These are phyloP conservation scores for Tylopilus subfusipes DNA, from an alignment of 768 basidiomycete species.

Conservation along the genomic window DNA sequence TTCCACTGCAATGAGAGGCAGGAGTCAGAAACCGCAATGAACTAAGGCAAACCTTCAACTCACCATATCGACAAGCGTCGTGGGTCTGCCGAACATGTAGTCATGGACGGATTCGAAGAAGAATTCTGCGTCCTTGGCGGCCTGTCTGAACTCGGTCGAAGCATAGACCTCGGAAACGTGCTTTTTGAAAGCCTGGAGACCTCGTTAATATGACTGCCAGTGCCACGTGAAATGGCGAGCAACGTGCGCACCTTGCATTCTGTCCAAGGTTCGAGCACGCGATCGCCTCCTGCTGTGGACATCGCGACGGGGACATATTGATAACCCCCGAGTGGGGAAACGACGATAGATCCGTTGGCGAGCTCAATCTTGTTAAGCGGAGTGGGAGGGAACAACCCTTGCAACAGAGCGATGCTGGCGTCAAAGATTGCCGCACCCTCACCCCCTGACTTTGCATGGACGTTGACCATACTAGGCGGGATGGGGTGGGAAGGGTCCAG, in stretches of 20 bases:
- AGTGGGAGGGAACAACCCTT: conserved; percentile 81
- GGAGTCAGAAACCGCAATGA: conserved; percentile 10
- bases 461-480: conserved; percentile 65
- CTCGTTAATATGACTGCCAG: conserved; percentile 4
- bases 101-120: conserved; percentile 67
- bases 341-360: conserved; percentile 70
- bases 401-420: conserved; percentile 75
- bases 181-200: conserved; percentile 55
- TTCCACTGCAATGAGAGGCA: conserved; percentile 57
- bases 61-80: conserved; percentile 63
- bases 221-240: conserved; percentile 39
- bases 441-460: conserved; percentile 76
- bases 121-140: conserved; percentile 49
- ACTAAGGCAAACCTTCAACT: conserved; percentile 24
- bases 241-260: conserved; percentile 46
- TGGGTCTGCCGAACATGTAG: conserved; percentile 64
- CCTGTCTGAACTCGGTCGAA: conserved; percentile 62
- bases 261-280: conserved; percentile 77
- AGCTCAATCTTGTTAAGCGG: conserved; percentile 64
- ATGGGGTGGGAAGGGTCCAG: conserved; percentile 53
- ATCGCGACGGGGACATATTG: conserved; percentile 82
- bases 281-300: conserved; percentile 47
- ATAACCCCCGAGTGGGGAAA: conserved; percentile 78
- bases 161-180: conserved; percentile 60
- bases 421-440: conserved; percentile 83